Evolutionary conservation across 305 asterid species (phyloP).

Genomic region (Plantago coronopus): DNA sequence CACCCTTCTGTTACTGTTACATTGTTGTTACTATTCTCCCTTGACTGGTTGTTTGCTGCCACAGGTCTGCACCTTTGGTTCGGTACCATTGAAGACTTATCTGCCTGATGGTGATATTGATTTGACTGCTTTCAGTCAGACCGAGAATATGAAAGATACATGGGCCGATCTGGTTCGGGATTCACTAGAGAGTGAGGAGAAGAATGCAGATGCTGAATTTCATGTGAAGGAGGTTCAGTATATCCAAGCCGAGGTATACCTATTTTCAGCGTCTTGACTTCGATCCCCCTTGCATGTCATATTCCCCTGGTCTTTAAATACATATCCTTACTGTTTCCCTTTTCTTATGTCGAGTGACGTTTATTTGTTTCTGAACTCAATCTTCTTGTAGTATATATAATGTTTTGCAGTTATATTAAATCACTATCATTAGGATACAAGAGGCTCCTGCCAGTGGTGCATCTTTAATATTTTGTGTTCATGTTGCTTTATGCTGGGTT

Average conservation of each 20-base stretch:
- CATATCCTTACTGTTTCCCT: no score
- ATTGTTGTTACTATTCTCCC: neutral
- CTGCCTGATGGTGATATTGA: slow-evolving; percentile 96
- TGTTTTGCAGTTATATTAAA: no score
- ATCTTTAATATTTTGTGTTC: neutral
- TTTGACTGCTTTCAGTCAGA: slow-evolving; percentile 74
- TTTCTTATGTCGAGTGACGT: no score
- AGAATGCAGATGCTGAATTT: slow-evolving; percentile 75
- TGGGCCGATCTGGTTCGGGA: slow-evolving; percentile 88
- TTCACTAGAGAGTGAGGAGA: slow-evolving; percentile 81
- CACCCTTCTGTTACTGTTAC: neutral
- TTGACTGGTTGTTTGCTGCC: slow-evolving; percentile 15
- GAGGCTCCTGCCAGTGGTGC: neutral
- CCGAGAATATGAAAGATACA: slow-evolving; percentile 58
- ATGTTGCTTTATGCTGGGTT: neutral
- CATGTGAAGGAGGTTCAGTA: slow-evolving; percentile 89
- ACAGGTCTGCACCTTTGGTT: slow-evolving; percentile 85
- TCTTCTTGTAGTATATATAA: no score
- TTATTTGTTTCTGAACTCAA: no score
- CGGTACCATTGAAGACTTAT: slow-evolving; percentile 94
- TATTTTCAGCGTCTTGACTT: neutral
- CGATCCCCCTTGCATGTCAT: neutral
- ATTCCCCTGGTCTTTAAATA: neutral
- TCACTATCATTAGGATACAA: neutral
- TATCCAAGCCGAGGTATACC: slow-evolving; percentile 82